Conservation (phyloP, 371 early-diverging fungal genomes). For the Parasitella parasitica region DNA sequence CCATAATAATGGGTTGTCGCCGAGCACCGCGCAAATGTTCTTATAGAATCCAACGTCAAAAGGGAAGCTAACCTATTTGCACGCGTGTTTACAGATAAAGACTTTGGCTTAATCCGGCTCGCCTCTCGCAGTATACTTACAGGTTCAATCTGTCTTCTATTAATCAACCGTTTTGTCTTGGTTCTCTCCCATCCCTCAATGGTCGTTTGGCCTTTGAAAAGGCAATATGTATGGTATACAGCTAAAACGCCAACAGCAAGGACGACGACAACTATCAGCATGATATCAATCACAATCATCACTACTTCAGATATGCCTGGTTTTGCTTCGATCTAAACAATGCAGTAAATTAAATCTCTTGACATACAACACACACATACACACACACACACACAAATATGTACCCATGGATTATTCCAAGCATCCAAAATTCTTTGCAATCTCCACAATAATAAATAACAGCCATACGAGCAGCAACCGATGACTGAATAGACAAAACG, state of each 20-base stretch:
- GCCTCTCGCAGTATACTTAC: not conserved
- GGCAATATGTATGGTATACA: conserved; percentile 76
- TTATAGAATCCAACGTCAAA: conserved; percentile 87
- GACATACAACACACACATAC: too few relatives aligned
- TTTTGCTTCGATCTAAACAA: not conserved
- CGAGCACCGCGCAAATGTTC: conserved; percentile 84
- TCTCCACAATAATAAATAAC: conserved; percentile 45
- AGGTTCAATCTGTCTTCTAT: conserved; percentile 16
- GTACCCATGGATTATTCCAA: conserved; percentile 19
- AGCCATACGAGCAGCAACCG: conserved; percentile 54
- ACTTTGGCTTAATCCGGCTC: too few relatives aligned
- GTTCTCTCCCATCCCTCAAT: conserved; percentile 79
- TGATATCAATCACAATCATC: conserved; percentile 64
- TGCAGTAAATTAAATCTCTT: not conserved
- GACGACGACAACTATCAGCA: conserved; percentile 61
- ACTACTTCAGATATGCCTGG: conserved; percentile 41
- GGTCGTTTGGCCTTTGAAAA: conserved; percentile 84
- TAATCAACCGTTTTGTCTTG: conserved; percentile 17
- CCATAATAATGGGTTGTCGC: conserved; percentile 68
- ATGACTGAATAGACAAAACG: conserved; percentile 77
- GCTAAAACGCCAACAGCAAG: conserved; percentile 77
- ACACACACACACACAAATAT: too few relatives aligned
- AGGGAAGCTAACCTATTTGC: conserved; percentile 69
- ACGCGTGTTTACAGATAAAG: too few relatives aligned
- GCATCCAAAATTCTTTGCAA: conserved; percentile 35